Base-by-base conservation (phyloP, 306 rosid species). In the Quercus berberidifolia region DNA sequence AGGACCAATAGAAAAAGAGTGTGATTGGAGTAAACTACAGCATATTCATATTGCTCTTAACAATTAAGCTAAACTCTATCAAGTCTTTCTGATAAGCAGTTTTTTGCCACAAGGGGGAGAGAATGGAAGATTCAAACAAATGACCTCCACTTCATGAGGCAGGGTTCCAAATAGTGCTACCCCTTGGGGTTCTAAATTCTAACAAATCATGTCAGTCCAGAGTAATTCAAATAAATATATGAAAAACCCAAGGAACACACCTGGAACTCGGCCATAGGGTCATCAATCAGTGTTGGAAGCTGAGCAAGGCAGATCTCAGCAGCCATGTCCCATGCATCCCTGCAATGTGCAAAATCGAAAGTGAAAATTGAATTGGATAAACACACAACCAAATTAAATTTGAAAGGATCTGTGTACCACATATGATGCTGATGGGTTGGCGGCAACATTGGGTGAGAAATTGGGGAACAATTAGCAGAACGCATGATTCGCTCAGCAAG, bases 291-390 rank as follows among this genome's bases (percentile, higher is more conserved):
- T 25, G 87, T 84, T 38, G 99, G 97, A 86, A 93, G 99, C 86
- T 96, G 99, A 85, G 99, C 87, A 67, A 96, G 99, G 88, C 98
- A 96, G 63, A 96, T 91, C 88, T 96, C 99, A 81, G 98, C 99
- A 82, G 98, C 99, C 99, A 96, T 96, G 87, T 96, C 99, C 99
- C 99, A 96, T 18, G 99, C 99, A 89, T 96, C 99, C 99, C 99
- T 96, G 88, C 88, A 85, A 79, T 72, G 63, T 63, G 55, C 59
- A 80, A 30, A n/a, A 76, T 57, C 35, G 75, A 79, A 67, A 52
- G 33, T 81, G 81, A 46, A 30, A 65, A 79, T 60, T 56, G 52
- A 63, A 73, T 79, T 71, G 73, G 59, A 23, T 60, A 57, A 75
- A 56, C 55, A 56, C 55, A 58, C 28, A n/a, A 51, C 46, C 55